Conservation (phyloP, 257 asterid species). For the Mentha longifolia region DNA sequence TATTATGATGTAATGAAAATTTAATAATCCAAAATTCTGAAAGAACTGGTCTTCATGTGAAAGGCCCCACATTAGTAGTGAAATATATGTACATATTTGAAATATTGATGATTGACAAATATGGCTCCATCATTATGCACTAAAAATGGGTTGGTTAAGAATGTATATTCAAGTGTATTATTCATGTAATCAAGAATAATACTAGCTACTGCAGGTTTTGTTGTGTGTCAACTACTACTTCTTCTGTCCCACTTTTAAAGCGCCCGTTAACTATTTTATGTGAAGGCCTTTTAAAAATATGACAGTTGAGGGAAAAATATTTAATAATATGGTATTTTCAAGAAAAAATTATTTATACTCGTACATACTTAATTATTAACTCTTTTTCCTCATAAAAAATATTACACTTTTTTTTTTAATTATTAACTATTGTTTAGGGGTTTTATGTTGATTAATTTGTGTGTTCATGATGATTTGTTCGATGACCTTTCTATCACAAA, state of each 20-base stretch:
- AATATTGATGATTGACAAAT: background rate
- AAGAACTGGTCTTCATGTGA: slow-evolving; percentile 23
- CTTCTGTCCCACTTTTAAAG: no score
- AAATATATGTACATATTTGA: background rate
- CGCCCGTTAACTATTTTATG: no score
- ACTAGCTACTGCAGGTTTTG: background rate
- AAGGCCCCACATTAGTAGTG: slow-evolving; percentile 8
- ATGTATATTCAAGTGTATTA: background rate
- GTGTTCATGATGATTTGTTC: no score
- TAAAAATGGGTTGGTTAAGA: slow-evolving; percentile 24
- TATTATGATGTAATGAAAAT: background rate
- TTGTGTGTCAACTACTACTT: background rate
- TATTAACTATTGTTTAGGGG: background rate
- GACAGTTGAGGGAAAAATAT: no score
- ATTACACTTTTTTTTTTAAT: no score
- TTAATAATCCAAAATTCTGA: background rate
- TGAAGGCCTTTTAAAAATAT: no score
- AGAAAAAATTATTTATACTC: no score
- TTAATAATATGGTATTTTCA: no score
- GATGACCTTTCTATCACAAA: background rate
- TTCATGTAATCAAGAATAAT: background rate
- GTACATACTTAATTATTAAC: no score
- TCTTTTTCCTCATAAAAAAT: no score
- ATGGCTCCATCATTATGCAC: background rate
- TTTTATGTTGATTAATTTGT: background rate